Base-by-base conservation (phyloP, 805 yeast species). In the Yamadazyma sp. region DNA sequence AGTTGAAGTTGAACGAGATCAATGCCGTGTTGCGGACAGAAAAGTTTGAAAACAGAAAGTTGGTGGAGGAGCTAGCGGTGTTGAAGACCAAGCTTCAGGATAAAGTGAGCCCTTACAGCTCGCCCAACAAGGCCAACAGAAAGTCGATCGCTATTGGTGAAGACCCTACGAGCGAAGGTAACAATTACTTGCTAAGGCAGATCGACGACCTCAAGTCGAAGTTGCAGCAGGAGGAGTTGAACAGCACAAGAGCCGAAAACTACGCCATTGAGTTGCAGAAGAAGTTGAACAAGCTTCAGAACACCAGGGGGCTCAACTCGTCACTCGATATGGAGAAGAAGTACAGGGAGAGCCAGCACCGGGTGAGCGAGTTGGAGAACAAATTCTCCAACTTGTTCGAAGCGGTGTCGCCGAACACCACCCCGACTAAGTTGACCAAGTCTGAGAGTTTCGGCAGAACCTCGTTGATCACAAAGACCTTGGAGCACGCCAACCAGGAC, bases 11-110 rank as follows among this genome's bases (percentile, higher is more conserved):
- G 15, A 73, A 77, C 42, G 84, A 79, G 40, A 68, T 65, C 14
- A 62, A 70, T 41, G 79, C 78, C 7, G 51, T 63, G 3, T 48
- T 78, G 36, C 63, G 76, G 29, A 72, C 65, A 24, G 80, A 77
- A 48, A 60, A 55, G 40, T 64, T 68, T 23, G 73, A 67, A 44
- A 67, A 65, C 37, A 66, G 49, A 55, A 73, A 59, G 41, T 54
- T 82, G 29, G 61, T 67, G 16, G 78, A 82, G 30, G 87, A 82
- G 42, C 51, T 82, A 35, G 70, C 72, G 21, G 61, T 82, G 48
- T 57, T 84, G 10, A 83, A 81, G 46, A 74, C 81, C 2, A 70
- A 85, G 48, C 37, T 50, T 11, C 36, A 38, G 12, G 25, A 38
- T 11, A 45, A 32, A n/a, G 32, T 42, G 2, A 40, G 47, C 28